These are phyloP conservation scores for Plectosphaerella plurivora DNA, from an alignment of 2,329 filamentous ascomycete genomes.

Conservation along the genomic window DNA sequence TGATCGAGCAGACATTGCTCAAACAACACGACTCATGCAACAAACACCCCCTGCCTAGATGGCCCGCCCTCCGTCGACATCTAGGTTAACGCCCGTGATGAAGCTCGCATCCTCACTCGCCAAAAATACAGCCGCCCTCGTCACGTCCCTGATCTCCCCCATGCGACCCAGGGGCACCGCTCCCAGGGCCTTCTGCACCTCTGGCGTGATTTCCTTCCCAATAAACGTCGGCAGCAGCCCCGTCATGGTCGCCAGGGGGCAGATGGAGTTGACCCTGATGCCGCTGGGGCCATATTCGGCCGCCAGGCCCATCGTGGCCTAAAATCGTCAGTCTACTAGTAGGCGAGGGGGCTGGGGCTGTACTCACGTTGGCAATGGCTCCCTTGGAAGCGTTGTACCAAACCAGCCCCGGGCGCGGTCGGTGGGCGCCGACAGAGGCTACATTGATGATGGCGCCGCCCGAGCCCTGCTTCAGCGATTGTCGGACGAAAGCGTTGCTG, in stretches of 20 bases:
- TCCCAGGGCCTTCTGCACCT: slow-evolving; percentile 38
- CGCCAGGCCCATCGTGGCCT: slow-evolving; percentile 53
- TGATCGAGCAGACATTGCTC: no score
- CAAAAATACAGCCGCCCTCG: slow-evolving; percentile 67
- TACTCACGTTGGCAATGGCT: slow-evolving; percentile 47
- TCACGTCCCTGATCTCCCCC: slow-evolving; percentile 59
- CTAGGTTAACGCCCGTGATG: slow-evolving; percentile 67
- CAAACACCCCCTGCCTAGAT: slow-evolving; percentile 18
- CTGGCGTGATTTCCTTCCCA: slow-evolving; percentile 57
- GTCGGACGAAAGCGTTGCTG: slow-evolving; percentile 47
- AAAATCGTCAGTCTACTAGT: neutral
- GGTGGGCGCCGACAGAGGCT: slow-evolving; percentile 66
- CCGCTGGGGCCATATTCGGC: slow-evolving; percentile 69
- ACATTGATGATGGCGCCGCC: slow-evolving; percentile 73
- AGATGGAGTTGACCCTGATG: slow-evolving; percentile 70
- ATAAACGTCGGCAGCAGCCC: slow-evolving; percentile 53
- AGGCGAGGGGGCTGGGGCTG: no score
- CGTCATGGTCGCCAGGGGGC: slow-evolving; percentile 63
- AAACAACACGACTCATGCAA: no score
- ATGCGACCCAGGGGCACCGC: slow-evolving; percentile 6
- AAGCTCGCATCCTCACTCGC: slow-evolving; percentile 68
- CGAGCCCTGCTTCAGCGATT: slow-evolving; percentile 50
- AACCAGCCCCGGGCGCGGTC: slow-evolving; percentile 58
- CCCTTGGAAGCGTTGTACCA: slow-evolving; percentile 71
- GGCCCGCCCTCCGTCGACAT: slow-evolving; percentile 25